Percentiles rank a stretch among this genome's conserved stretches.
phyloP scores from a whole-genome alignment of 2,329 filamentous ascomycete species.

The Phialophora verrucosa region DNA sequence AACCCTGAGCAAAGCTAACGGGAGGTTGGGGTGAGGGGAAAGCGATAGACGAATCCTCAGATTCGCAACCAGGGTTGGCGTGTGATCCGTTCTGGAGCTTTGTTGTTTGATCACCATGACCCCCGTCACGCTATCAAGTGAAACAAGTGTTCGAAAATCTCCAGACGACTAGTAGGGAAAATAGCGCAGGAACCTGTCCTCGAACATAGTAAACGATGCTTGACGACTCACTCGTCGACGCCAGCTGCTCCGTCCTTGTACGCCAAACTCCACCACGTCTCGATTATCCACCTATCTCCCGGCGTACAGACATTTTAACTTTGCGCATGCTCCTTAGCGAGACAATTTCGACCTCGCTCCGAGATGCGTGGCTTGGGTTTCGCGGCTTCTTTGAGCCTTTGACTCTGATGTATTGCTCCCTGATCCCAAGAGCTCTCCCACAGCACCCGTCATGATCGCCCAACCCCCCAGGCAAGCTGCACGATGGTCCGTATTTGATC shows the following conservation, averaged over 20 bases:
- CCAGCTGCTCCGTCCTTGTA: conserved; percentile 1
- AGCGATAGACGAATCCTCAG: conserved; percentile 1
- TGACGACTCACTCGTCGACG: background rate
- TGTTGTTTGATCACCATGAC: conserved; percentile 34
- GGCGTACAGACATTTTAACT: conserved; percentile 17
- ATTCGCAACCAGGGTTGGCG: conserved; percentile 26
- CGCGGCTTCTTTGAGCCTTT: background rate
- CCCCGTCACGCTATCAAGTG: conserved; percentile 33
- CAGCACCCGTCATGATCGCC: conserved; percentile 29
- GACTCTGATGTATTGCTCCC: conserved; percentile 1
- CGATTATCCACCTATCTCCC: conserved; percentile 8
- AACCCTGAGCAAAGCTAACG: conserved; percentile 13
- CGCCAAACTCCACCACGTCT: background rate
- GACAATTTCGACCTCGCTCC: conserved; percentile 22
- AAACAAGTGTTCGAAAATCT: conserved; percentile 27
- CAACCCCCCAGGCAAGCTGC: conserved; percentile 24
- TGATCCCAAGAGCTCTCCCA: conserved; percentile 15
- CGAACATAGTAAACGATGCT: conserved; percentile 4
- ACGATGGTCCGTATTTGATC: conserved; percentile 23
- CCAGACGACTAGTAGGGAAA: conserved; percentile 18
- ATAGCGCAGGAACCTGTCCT: conserved; percentile 22
- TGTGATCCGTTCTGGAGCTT: conserved; percentile 24
- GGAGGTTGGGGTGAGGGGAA: conserved; percentile 26
- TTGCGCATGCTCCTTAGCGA: conserved; percentile 26
- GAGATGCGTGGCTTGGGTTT: conserved; percentile 19